Evolutionary conservation across 2,329 filamentous ascomycete species (phyloP).

Genomic region (Cladophialophora carrionii): DNA sequence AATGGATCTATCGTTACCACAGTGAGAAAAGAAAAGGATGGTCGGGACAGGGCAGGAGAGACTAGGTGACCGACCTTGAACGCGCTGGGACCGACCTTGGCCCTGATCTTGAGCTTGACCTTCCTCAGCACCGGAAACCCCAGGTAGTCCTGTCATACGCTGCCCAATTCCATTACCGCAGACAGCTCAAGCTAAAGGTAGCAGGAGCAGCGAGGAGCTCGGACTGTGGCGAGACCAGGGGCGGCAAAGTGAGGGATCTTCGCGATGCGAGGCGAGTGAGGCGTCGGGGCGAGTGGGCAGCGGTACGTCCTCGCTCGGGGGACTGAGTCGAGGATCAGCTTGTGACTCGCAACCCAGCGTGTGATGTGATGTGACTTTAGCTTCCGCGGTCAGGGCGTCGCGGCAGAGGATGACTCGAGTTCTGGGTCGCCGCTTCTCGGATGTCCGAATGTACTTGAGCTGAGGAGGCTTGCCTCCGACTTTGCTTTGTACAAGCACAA

Average conservation of each 20-base stretch:
- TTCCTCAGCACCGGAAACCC: constrained; percentile 26
- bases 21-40: constrained; percentile 12
- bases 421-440: neutral
- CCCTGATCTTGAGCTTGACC: constrained; percentile 31
- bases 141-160: constrained; percentile 33
- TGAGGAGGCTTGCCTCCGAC: neutral
- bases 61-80: constrained; percentile 26
- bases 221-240: constrained; percentile 1
- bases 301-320: constrained; percentile 6
- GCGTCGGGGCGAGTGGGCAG: constrained; percentile 18
- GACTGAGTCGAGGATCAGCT: constrained; percentile 14
- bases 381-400: constrained; percentile 17
- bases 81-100: constrained; percentile 13
- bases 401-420: neutral
- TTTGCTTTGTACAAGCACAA: neutral
- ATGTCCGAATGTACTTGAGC: neutral
- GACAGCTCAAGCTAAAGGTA: constrained; percentile 15
- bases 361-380: constrained; percentile 16
- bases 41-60: constrained; percentile 3
- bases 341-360: constrained; percentile 17
- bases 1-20: constrained; percentile 19
- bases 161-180: constrained; percentile 33
- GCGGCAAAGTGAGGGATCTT: constrained; percentile 17
- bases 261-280: constrained; percentile 19
- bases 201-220: constrained; percentile 12